Percentiles rank a stretch among this genome's conserved stretches.
Conservation (phyloP, 257 asterid genomes). For the Solanum corneliomulleri region DNA sequence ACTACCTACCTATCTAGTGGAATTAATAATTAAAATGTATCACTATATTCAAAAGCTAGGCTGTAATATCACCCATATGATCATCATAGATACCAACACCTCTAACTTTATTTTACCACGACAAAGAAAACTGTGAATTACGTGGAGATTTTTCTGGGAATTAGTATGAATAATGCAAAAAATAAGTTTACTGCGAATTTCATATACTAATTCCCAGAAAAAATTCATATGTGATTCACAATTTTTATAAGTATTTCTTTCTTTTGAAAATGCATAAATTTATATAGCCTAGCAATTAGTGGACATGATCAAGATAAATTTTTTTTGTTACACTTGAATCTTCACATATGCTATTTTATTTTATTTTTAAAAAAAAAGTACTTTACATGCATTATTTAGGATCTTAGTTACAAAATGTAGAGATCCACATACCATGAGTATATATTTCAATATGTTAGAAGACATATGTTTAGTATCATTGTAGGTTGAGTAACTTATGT, state of each 20-base stretch:
- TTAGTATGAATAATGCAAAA: no score
- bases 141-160: rapidly evolving
- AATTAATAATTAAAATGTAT: not conserved
- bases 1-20: not conserved
- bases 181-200: no score
- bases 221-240: no score
- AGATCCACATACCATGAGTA: not conserved
- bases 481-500: not conserved
- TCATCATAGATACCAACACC: not conserved
- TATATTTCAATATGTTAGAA: no score
- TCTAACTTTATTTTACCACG: not conserved
- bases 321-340: not conserved
- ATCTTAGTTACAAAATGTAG: not conserved
- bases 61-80: not conserved
- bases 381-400: not conserved
- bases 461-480: not conserved
- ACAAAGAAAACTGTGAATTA: no score
- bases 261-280: not conserved
- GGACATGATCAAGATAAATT: not conserved
- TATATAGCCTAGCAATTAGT: not conserved
- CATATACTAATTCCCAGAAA: rapidly evolving
- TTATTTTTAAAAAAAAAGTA: no score
- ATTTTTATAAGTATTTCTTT: not conserved
- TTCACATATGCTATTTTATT: not conserved
- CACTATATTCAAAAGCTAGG: not conserved